Evolutionary conservation across 225 moss, liverwort and hornwort species (phyloP), one percentile per base, ranked within the genome.

Genomic region (Physcomitrellopsis africana): DNA sequence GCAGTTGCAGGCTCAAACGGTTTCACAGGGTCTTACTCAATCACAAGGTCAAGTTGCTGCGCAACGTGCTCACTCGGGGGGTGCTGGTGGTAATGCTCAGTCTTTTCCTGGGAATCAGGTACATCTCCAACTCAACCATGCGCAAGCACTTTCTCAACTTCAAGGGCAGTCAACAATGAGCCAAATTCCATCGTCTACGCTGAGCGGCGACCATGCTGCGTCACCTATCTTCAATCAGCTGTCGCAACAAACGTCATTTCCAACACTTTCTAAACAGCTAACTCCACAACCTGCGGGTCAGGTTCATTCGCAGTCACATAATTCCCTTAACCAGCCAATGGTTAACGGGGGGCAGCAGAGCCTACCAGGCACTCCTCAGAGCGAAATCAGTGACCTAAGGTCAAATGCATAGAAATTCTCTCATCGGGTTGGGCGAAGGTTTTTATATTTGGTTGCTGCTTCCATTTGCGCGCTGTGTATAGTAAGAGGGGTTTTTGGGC

Each of bases 311-410:
- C 88, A 85, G 65, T 73, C 85, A 24, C 88, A 77, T 37, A 37
- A 37, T 24, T 80, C 85, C 12, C 69, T 85, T 20, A 85, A 83
- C 57, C 85, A 81, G 71, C 55, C 75, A 51, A 22, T 77, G 27
- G 77, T 65, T n/a, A 79, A 71, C 49, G 79, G 76, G 17, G 79
- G 83, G 19, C 88, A 85, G 69, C 88, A 88, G 51, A 88, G 81
- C 60, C 70, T 83, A 42, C 85, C 88, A 47, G 88, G 88, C 24
- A 88, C 88, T 54, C 88, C 88, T 52, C 88, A 88, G 69, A 88
- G 88, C 66, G 88, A 85, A 44, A 79, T 85, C n/a, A 88, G 83
- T 66, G 88, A 88, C 65, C 72, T 85, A 68, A 78, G 85, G 72
- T 85, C 88, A 54, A 78, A 59, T 76, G 69, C 76, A 16, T 82